These are phyloP conservation scores for Pichia sp. DNA, from an alignment of 1,139 yeast genomes.

Conservation along the genomic window DNA sequence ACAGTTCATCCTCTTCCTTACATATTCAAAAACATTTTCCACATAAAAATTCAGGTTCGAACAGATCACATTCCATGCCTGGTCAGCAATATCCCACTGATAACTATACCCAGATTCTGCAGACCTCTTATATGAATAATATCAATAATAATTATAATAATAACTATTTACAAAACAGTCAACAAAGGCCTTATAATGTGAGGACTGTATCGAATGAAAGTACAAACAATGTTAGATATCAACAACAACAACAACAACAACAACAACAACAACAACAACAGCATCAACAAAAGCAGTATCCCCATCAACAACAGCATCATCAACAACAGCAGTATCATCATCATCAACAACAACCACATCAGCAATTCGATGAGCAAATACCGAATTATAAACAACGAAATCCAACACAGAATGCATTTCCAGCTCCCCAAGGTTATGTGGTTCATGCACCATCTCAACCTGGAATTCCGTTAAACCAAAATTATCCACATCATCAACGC, in stretches of 20 bases:
- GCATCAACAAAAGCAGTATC: background rate
- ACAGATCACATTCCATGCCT: background rate
- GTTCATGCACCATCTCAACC: background rate
- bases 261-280: background rate
- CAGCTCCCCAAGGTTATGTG: background rate
- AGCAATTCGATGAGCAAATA: background rate
- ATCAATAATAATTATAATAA: background rate
- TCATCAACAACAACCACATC: constrained; percentile 1
- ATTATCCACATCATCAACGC: background rate
- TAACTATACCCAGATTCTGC: background rate
- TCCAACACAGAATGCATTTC: background rate
- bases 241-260: constrained; percentile 4
- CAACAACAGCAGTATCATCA: constrained; percentile 5
- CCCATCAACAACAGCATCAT: constrained; percentile 2
- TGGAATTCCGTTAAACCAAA: no score
- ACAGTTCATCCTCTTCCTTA: background rate
- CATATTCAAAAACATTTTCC: background rate
- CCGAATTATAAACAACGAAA: background rate
- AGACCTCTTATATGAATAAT: background rate
- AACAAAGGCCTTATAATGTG: no score
- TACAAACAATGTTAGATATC: background rate
- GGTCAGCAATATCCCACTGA: background rate
- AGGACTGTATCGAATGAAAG: no score
- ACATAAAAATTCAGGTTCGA: background rate
- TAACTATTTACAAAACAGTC: no score